Evolutionary conservation across 1,284 basidiomycete genomes (phyloP).

Genomic region (Cutaneotrichosporon arboriforme): DNA sequence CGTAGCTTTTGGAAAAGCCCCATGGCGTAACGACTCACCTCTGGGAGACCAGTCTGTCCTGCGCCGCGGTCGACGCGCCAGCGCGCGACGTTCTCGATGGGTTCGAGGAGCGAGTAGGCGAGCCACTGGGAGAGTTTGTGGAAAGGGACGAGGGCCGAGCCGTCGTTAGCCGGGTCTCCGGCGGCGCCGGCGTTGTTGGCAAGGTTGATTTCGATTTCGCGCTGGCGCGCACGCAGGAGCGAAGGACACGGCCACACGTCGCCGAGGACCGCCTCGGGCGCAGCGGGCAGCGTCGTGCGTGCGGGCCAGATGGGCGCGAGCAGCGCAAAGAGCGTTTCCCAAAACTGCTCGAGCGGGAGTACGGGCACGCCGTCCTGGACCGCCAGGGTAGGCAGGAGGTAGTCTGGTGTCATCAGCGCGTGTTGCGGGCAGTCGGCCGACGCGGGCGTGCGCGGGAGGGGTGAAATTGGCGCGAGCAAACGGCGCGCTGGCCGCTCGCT

Average conservation of each 20-base stretch:
- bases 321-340: slow-evolving; percentile 75
- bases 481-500: too few relatives aligned
- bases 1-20: too few relatives aligned
- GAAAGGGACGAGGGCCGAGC: slow-evolving; percentile 77
- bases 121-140: slow-evolving; percentile 95
- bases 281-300: slow-evolving; percentile 57
- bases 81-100: slow-evolving; percentile 65
- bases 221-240: slow-evolving; percentile 44
- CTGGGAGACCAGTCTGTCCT: slow-evolving; percentile 50
- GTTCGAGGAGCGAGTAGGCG: slow-evolving; percentile 79
- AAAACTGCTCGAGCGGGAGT: slow-evolving; percentile 64
- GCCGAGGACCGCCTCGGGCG: slow-evolving; percentile 61
- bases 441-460: too few relatives aligned
- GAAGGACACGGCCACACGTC: slow-evolving; percentile 83
- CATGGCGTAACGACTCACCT: too few relatives aligned
- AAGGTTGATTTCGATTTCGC: too few relatives aligned
- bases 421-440: too few relatives aligned
- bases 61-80: slow-evolving; percentile 65
- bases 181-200: not conserved
- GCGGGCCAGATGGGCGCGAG: slow-evolving; percentile 85
- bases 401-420: slow-evolving; percentile 13
- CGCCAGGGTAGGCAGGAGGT: slow-evolving; percentile 22
- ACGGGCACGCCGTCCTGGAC: not conserved
- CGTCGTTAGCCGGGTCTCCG: slow-evolving; percentile 44
- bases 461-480: too few relatives aligned